These are phyloP conservation scores for Epichloe brachyelytri DNA, from an alignment of 2,329 filamentous ascomycete genomes.

Conservation along the genomic window DNA sequence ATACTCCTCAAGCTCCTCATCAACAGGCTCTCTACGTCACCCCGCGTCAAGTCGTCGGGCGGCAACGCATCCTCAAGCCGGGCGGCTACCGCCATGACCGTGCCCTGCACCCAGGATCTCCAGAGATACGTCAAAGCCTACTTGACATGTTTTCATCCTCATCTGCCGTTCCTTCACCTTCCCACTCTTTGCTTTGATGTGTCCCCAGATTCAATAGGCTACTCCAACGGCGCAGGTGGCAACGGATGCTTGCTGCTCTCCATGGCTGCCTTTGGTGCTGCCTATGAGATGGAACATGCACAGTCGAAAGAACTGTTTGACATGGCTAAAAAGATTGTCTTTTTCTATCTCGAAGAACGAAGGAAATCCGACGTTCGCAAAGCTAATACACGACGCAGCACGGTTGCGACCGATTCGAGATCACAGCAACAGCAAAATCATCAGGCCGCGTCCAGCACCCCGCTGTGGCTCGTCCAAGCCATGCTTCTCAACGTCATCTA, in stretches of 20 bases:
- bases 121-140: constrained; percentile 86
- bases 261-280: constrained; percentile 66
- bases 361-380: constrained; percentile 70
- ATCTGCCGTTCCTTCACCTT: constrained; percentile 87
- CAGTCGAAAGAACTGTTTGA: constrained; percentile 81
- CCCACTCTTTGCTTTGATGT: constrained; percentile 85
- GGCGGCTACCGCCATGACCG: constrained; percentile 29
- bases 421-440: constrained; percentile 42
- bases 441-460: constrained; percentile 50
- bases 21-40: constrained; percentile 39
- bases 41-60: constrained; percentile 32
- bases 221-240: constrained; percentile 53
- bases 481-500: constrained; percentile 96
- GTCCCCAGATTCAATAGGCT: constrained; percentile 51
- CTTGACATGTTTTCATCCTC: constrained; percentile 84
- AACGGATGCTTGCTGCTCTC: constrained; percentile 75
- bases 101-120: constrained; percentile 74
- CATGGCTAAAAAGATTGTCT: constrained; percentile 89
- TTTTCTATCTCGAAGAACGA: constrained; percentile 81
- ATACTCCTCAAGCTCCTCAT: constrained; percentile 44
- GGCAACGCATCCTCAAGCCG: constrained; percentile 37
- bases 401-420: constrained; percentile 31
- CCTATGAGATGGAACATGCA: constrained; percentile 75
- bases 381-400: constrained; percentile 43
- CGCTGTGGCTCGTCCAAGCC: constrained; percentile 89